Evolutionary conservation across 2,329 filamentous ascomycete genomes (phyloP).

Genomic region (Diaporthe sp.): DNA sequence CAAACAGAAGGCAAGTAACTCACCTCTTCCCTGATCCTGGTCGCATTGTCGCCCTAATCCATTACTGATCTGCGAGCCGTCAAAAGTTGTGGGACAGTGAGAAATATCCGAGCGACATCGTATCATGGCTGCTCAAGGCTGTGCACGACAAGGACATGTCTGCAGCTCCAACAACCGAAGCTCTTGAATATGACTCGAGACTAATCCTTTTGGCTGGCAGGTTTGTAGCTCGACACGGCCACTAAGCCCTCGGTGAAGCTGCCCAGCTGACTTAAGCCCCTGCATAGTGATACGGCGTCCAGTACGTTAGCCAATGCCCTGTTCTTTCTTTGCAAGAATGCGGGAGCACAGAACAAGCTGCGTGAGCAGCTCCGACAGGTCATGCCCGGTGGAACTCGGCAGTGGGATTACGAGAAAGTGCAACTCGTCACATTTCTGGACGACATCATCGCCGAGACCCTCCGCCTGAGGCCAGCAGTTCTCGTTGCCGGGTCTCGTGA

Average conservation of each 20-base stretch:
- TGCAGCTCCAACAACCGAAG: conserved; percentile 19
- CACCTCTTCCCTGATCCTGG: too few species aligned
- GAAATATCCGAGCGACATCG: conserved; percentile 27
- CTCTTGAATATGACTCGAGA: conserved; percentile 22
- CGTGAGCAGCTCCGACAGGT: conserved; percentile 1
- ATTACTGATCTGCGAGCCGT: conserved; percentile 5
- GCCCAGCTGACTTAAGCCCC: neutral
- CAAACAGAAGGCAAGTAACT: conserved; percentile 17
- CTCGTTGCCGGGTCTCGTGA: conserved; percentile 25
- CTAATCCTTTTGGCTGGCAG: conserved; percentile 32
- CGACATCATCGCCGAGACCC: conserved; percentile 36
- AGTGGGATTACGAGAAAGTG: conserved; percentile 33
- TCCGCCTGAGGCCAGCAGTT: conserved; percentile 31
- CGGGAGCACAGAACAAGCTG: conserved; percentile 16
- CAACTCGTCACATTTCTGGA: conserved; percentile 28
- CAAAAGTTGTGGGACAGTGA: conserved; percentile 22
- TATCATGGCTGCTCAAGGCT: conserved; percentile 35
- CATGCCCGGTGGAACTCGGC: neutral
- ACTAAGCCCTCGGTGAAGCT: neutral
- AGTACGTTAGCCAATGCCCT: conserved; percentile 21
- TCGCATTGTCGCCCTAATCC: neutral
- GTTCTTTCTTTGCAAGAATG: conserved; percentile 23
- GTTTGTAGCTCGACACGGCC: neutral
- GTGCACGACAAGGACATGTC: conserved; percentile 22
- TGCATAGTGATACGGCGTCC: conserved; percentile 26